Evolutionary conservation across 1,284 basidiomycete species (phyloP).

Genomic region (Fomitopsis palustris): DNA sequence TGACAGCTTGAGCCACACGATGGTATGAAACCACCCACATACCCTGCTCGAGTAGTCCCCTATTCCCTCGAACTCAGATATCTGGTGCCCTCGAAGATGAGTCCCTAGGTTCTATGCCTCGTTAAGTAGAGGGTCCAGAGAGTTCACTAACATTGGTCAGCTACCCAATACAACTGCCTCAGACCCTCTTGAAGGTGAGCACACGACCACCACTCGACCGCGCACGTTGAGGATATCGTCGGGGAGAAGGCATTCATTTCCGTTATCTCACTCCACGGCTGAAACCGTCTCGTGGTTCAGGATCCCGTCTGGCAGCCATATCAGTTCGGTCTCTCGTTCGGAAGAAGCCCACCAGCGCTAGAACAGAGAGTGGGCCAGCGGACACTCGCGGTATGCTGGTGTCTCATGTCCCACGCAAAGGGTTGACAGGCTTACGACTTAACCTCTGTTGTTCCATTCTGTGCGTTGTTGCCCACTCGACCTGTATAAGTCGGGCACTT

Average conservation of each 20-base stretch:
- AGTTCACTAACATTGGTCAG: not conserved
- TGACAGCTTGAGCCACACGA: not conserved
- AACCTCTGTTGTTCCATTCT: too few relatives aligned
- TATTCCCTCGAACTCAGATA: not conserved
- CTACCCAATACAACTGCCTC: not conserved
- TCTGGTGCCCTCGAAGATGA: too few relatives aligned
- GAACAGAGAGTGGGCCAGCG: not conserved
- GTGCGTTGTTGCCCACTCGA: too few relatives aligned
- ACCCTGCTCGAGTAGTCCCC: not conserved
- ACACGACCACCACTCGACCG: not conserved
- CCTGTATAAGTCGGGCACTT: not conserved
- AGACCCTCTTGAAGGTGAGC: not conserved
- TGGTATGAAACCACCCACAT: not conserved
- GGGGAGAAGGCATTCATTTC: not conserved
- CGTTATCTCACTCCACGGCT: not conserved
- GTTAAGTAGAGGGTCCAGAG: too few relatives aligned
- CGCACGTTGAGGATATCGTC: not conserved
- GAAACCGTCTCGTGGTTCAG: not conserved
- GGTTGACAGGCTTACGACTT: too few relatives aligned
- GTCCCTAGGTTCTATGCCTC: too few relatives aligned
- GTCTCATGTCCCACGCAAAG: too few relatives aligned
- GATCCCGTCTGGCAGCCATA: not conserved
- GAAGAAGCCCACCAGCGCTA: not conserved
- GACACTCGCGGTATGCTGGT: too few relatives aligned
- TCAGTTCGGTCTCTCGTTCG: not conserved